Base-by-base conservation (phyloP, 345 rosid genomes). In the Tarenaya hassleriana region DNA sequence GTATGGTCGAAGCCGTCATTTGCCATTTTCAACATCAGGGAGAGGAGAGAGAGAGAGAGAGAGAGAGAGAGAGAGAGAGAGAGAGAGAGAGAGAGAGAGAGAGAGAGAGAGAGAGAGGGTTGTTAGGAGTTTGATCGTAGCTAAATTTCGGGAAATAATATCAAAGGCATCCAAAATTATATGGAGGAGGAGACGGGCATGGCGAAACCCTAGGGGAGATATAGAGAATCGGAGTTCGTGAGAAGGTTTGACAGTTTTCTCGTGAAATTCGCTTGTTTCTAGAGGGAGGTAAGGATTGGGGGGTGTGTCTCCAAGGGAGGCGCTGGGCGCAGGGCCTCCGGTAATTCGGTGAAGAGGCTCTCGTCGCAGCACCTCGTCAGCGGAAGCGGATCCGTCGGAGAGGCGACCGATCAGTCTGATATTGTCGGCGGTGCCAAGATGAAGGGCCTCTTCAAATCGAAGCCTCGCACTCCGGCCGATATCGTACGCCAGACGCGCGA, bases 361-460 rank as follows among this genome's bases (percentile, higher is more conserved):
- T 62, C 74, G 69, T 64, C 56, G 1, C 57, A 60, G 52, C 73
- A 52, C 42, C 60, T 46, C 29, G 29, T 24, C 19, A 50, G 55
- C 61, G 41, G 62, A 16, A 57, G 44, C 65, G 37, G 12, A 15
- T 52, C 39, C 55, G 61, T n/a, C 35, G 66, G 52, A 8, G 74
- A 73, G 32, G 50, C 61, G 1, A 58, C 70, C 0, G 70, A 66
- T 53, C 61, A 41, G 4, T 66, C 60, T n/a, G 70, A 60, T 52
- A 41, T 14, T 43, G 12, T 34, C 72, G 54, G 60, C 39, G 62
- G 60, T 16, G 34, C 53, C 16, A 81, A 73, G 67, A 82, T 84
- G 96, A 91, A 91, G 64, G 88, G 94, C 0, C 74, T 85, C 17
- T 87, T 91, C 74, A 91, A 91, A 71, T 72, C 82, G 12, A 91